Conservation (phyloP, 208 protist species). For the Angomonas ambiguus region DNA sequence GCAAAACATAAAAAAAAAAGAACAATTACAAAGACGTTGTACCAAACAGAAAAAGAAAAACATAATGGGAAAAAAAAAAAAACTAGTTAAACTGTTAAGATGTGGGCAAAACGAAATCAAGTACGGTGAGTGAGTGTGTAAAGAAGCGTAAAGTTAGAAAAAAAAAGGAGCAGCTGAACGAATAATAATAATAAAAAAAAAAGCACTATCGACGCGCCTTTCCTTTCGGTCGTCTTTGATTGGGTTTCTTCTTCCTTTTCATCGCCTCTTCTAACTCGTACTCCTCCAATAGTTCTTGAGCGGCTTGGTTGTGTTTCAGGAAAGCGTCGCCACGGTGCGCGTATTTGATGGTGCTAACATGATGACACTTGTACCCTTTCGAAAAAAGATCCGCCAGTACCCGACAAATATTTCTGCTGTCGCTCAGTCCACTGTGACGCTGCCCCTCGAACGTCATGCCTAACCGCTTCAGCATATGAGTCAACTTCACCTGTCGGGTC, state of each 20-base stretch:
- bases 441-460: conserved; percentile 76
- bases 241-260: not conserved
- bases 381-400: conserved; percentile 76
- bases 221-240: not conserved
- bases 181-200: not conserved
- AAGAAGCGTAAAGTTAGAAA: not conserved
- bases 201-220: not conserved
- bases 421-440: conserved; percentile 86
- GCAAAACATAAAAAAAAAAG: not conserved
- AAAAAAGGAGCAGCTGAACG: not conserved
- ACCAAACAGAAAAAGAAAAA: not conserved
- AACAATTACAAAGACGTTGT: not conserved
- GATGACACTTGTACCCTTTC: conserved; percentile 63
- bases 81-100: not conserved
- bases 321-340: conserved; percentile 25
- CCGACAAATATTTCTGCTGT: conserved; percentile 87
- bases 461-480: conserved; percentile 74
- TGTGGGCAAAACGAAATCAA: too few relatives aligned
- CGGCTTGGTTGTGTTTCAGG: conserved; percentile 26
- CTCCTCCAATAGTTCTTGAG: conserved; percentile 54
- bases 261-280: conserved; percentile 27
- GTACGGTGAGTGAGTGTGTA: not conserved
- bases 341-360: conserved; percentile 79
- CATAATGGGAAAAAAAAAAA: not conserved
- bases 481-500: conserved; percentile 53